These are phyloP conservation scores for Neurospora sp. DNA, from an alignment of 495 filamentous ascomycete species.

Conservation along the genomic window DNA sequence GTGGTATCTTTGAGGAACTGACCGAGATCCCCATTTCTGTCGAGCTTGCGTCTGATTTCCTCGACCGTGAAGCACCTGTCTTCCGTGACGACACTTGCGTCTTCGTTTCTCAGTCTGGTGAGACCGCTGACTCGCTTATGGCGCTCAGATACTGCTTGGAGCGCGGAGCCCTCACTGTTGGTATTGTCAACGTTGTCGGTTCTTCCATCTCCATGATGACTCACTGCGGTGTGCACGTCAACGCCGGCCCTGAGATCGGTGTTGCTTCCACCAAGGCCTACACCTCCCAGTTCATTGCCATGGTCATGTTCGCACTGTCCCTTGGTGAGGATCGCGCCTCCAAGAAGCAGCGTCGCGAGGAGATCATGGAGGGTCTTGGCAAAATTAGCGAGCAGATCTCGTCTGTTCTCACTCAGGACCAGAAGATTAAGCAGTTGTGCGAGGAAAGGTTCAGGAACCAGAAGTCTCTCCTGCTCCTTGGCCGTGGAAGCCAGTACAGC, in stretches of 20 bases:
- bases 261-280: slow-evolving; percentile 98
- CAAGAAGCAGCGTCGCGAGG: slow-evolving; percentile 84
- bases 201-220: slow-evolving; percentile 97
- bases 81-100: slow-evolving; percentile 99
- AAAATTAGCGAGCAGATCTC: slow-evolving; percentile 87
- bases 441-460: slow-evolving; percentile 88
- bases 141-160: slow-evolving; percentile 95
- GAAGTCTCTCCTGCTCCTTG: slow-evolving; percentile 87
- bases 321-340: slow-evolving; percentile 92
- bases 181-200: slow-evolving; percentile 95
- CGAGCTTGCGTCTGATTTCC: slow-evolving; percentile 94
- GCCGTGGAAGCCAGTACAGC: slow-evolving; percentile 90
- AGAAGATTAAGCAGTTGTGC: slow-evolving; percentile 88
- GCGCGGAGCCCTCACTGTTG: slow-evolving; percentile 91
- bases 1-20: slow-evolving; percentile 94
- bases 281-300: slow-evolving; percentile 96
- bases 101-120: slow-evolving; percentile 96
- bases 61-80: slow-evolving; percentile 94
- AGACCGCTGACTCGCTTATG: slow-evolving; percentile 98
- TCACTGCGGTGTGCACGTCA: slow-evolving; percentile 99
- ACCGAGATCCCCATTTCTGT: slow-evolving; percentile 97
- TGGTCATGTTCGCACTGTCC: slow-evolving; percentile 98
- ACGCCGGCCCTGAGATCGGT: slow-evolving; percentile 97
- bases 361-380: slow-evolving; percentile 89
- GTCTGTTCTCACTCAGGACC: slow-evolving; percentile 79